A percentile compares a stretch with the other conserved stretches of the same genome.
Evolutionary conservation across 2,329 filamentous ascomycete genomes (phyloP).

Genomic region (Cladophialophora immunda): DNA sequence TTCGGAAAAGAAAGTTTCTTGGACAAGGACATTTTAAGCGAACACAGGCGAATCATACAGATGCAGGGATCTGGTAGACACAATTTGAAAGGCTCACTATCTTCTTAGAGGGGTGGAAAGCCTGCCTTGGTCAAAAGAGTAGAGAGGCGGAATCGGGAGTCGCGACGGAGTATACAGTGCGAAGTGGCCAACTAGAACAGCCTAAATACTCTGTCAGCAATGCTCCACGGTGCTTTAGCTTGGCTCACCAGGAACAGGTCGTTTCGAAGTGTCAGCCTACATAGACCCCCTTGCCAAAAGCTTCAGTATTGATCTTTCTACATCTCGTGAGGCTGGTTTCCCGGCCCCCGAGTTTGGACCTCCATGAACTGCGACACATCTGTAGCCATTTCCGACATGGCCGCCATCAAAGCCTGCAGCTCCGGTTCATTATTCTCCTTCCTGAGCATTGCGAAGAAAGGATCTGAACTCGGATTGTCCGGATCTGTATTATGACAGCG

Average conservation of each 20-base stretch:
- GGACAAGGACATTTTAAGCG: background rate
- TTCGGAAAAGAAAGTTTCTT: background rate
- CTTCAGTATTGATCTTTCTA: background rate
- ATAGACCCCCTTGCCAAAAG: background rate
- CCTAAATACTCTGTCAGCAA: too few relatives aligned
- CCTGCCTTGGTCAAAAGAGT: background rate
- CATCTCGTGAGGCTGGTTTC: background rate
- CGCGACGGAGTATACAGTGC: too few relatives aligned
- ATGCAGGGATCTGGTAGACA: background rate
- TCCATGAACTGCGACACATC: slow-evolving; percentile 1
- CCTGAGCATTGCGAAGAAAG: slow-evolving; percentile 6
- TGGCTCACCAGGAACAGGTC: too few relatives aligned
- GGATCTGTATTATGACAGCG: slow-evolving; percentile 3
- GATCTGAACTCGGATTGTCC: background rate
- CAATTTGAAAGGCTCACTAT: too few relatives aligned
- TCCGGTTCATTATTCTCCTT: background rate
- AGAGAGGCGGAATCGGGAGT: background rate
- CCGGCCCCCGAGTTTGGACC: background rate
- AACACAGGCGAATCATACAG: background rate
- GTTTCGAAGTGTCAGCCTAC: background rate
- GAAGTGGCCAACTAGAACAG: too few relatives aligned
- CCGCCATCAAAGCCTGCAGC: background rate
- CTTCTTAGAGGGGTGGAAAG: too few relatives aligned
- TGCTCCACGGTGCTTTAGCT: too few relatives aligned
- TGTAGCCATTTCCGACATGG: background rate